Evolutionary conservation across 805 yeast species (phyloP), one percentile per base, ranked within the genome.

Genomic region (Starmerella vitae): DNA sequence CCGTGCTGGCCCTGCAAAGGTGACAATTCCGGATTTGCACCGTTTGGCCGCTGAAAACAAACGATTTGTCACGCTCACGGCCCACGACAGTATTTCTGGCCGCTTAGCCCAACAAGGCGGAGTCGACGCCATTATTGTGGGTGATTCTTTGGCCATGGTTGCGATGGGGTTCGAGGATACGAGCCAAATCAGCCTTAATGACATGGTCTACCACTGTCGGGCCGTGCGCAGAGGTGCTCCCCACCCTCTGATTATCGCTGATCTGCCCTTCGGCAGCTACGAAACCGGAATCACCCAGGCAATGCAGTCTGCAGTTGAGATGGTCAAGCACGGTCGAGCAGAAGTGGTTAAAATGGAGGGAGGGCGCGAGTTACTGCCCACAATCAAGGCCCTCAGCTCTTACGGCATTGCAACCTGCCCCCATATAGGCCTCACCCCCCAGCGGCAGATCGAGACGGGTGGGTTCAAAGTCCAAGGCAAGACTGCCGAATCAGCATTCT

Each of bases 141-240:
- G 98, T 3, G 98, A 88, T 58, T 86, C 96, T 0, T 61, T 91
- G 20, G 84, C 95, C 0, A 88, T 85, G 95, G 86, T 82, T 1
- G 70, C 93, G 0, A 66, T 83, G 46, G 98, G 98, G 0, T 77
- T 78, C 53, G 66, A 55, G 34, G 50, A 57, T 28, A 65, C 97
- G 0, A 74, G 78, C 43, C 80, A 80, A 51, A 60, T 91, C 20
- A 68, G 76, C 2, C 70, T 84, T 37, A 86, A 83, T 9, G 70
- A 91, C 56, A 82, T 84, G 62, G 57, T 78, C 22, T 79, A 74
- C 54, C 83, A 82, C 49, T 76, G 79, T 29, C 66, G 69, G 38
- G 78, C 96, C 0, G 93, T 85, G 1, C 57, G 74, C 12, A 64
- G 96, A 22, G 94, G 91, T 0, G 70, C 73, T 25, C 57, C 67